phyloP scores from a whole-genome alignment of 208 protist genomes.

The Acanthamoeba sp. region DNA sequence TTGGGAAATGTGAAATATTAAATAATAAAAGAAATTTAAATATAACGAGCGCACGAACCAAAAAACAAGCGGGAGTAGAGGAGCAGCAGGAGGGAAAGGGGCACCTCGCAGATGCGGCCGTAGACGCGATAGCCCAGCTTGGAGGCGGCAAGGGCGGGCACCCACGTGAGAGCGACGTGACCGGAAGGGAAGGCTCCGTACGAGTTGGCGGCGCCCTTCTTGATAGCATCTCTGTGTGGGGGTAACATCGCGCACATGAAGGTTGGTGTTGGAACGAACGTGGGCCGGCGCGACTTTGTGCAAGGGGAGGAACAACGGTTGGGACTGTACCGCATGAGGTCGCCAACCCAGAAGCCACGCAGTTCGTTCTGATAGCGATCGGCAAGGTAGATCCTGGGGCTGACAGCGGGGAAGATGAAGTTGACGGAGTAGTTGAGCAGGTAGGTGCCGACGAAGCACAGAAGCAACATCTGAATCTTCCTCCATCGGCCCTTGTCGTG shows the following conservation, averaged over 20 bases:
- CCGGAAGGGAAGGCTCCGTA: slow-evolving; percentile 28
- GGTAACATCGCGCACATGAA: too few relatives aligned
- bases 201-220: slow-evolving; percentile 27
- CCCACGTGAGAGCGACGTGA: slow-evolving; percentile 2
- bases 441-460: slow-evolving; percentile 33
- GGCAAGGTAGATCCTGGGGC: neutral
- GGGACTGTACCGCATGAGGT: neutral
- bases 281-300: too few relatives aligned
- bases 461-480: slow-evolving; percentile 24
- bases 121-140: slow-evolving; percentile 49
- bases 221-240: slow-evolving; percentile 4
- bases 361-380: slow-evolving; percentile 32
- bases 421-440: slow-evolving; percentile 43
- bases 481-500: slow-evolving; percentile 15
- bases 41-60: too few relatives aligned
- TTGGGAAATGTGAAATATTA: too few relatives aligned
- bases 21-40: too few relatives aligned
- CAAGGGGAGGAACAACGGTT: neutral
- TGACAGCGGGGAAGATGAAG: slow-evolving; percentile 46
- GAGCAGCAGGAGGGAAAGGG: neutral
- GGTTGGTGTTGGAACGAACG: too few relatives aligned
- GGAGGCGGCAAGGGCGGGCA: slow-evolving; percentile 15
- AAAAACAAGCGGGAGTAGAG: too few relatives aligned
- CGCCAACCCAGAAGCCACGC: slow-evolving; percentile 7
- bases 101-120: slow-evolving; percentile 25